phyloP scores from a whole-genome alignment of 208 protist species.

The Porcisia deanei region DNA sequence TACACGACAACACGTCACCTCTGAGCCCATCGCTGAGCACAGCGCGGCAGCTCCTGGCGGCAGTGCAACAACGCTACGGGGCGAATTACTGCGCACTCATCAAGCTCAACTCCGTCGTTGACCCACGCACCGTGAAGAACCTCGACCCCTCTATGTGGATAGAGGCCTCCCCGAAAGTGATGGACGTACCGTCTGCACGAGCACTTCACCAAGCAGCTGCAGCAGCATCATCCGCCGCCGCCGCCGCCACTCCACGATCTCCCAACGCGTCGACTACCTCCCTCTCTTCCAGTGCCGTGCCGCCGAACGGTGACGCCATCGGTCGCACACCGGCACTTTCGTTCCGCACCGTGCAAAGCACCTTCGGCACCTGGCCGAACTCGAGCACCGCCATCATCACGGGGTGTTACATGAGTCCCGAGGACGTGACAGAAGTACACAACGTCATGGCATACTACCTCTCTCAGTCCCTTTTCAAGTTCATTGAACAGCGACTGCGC shows the following conservation, averaged over 20 bases:
- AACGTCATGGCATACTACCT: constrained; percentile 78
- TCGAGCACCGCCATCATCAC: constrained; percentile 50
- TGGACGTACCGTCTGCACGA: constrained; percentile 63
- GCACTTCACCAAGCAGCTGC: constrained; percentile 26
- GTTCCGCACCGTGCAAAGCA: constrained; percentile 38
- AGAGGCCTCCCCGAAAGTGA: constrained; percentile 58
- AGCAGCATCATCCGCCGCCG: constrained; percentile 10
- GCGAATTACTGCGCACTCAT: constrained; percentile 59
- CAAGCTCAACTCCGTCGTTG: constrained; percentile 64
- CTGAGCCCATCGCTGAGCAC: constrained; percentile 37
- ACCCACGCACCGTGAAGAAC: constrained; percentile 48
- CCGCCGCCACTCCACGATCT: constrained; percentile 5
- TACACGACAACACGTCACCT: constrained; percentile 69
- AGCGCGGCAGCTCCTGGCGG: constrained; percentile 39
- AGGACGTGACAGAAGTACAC: constrained; percentile 59
- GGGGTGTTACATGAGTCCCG: constrained; percentile 73
- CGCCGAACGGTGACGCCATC: constrained; percentile 4
- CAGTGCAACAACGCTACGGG: constrained; percentile 55
- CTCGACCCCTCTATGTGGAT: constrained; percentile 70
- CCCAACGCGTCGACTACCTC: background rate
- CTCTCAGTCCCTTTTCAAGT: constrained; percentile 63
- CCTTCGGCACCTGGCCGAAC: constrained; percentile 58
- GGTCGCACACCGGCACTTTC: constrained; percentile 9
- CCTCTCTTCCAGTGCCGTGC: constrained; percentile 5
- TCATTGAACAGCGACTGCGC: constrained; percentile 71